phyloP scores from a whole-genome alignment of 805 yeast species.

The Candida quercuum region DNA sequence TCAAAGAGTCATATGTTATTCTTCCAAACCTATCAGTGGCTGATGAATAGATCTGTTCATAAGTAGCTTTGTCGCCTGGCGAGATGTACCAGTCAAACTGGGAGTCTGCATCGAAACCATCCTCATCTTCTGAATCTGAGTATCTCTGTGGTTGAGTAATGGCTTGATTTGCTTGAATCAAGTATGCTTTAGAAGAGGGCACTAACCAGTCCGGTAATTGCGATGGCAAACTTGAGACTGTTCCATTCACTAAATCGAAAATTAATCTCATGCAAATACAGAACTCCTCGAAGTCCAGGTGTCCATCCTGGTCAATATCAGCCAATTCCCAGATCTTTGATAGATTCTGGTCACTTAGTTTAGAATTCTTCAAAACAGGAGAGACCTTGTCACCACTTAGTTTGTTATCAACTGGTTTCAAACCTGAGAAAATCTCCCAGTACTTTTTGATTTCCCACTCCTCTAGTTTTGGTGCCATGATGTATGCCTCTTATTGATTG shows the following conservation, averaged over 20 bases:
- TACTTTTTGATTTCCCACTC: constrained; percentile 96
- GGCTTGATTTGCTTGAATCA: constrained; percentile 80
- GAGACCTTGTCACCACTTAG: constrained; percentile 81
- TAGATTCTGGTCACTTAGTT: constrained; percentile 70
- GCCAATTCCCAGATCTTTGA: constrained; percentile 86
- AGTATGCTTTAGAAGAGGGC: constrained; percentile 82
- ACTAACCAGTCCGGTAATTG: constrained; percentile 87
- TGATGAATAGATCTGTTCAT: constrained; percentile 71
- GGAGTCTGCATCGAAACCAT: constrained; percentile 15
- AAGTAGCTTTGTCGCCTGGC: constrained; percentile 75
- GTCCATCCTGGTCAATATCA: constrained; percentile 90
- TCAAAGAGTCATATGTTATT: constrained; percentile 65
- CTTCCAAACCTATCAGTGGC: constrained; percentile 78
- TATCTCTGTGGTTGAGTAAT: constrained; percentile 25
- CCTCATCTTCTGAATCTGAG: constrained; percentile 55
- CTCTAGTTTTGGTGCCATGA: constrained; percentile 58
- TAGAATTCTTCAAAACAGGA: constrained; percentile 84
- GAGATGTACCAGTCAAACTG: constrained; percentile 94
- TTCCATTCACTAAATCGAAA: constrained; percentile 84
- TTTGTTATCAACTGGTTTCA: constrained; percentile 75
- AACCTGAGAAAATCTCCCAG: constrained; percentile 95
- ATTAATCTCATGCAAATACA: constrained; percentile 95
- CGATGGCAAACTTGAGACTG: constrained; percentile 53
- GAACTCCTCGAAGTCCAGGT: constrained; percentile 93
- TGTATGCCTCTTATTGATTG: too few relatives aligned